Base-by-base conservation (phyloP, 495 filamentous ascomycete species). In the Lasiosphaeria miniovina region DNA sequence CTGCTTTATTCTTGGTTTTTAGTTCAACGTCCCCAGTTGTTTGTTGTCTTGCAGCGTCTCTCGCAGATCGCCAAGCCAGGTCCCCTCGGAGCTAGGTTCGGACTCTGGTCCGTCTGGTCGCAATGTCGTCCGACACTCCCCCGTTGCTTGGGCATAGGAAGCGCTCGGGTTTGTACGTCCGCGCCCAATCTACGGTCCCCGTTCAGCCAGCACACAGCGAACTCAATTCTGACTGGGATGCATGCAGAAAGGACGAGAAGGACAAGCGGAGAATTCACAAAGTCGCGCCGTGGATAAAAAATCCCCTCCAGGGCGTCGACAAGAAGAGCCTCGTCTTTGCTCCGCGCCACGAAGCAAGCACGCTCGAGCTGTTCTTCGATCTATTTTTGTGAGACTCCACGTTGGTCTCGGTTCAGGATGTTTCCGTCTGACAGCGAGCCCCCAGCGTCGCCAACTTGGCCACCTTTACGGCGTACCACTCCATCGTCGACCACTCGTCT, bases 341-440 rank as follows among this genome's bases (percentile, higher is more conserved):
- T 0, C 64, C 64, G 3, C 55, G 73, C 10, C 74, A 78, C 52
- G 83, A 86, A 64, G 79, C 83, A 7, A 83, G 74, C 35, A 77
- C 80, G 8, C 77, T 84, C 51, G 81, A 86, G 55, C 70, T 84
- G 12, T 86, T 84, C 68, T 84, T 80, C 61, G 83, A 86, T 62
- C 71, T 86, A 2, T 86, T 86, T 65, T 82, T 86, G 57, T 59
- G 34, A 52, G 43, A 11, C 32, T 7, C 17, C 48, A 11, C 4
- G 48, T 49, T 17, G n/a, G 14, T 53, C 51, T 36, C 11, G 4
- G 7, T 35, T n/a, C 32, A 12, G 50, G 11, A 24, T n/a, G 14
- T 14, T 0, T 11, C 36, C 10, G 36, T 6, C 51, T 58, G 4
- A 58, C 34, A 17, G 32, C 15, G 31, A 15, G 6, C 31, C n/a